Evolutionary conservation across 1,284 basidiomycete genomes (phyloP), one percentile per base, ranked within the genome.

Genomic region (Filobasidium uniguttulatum): DNA sequence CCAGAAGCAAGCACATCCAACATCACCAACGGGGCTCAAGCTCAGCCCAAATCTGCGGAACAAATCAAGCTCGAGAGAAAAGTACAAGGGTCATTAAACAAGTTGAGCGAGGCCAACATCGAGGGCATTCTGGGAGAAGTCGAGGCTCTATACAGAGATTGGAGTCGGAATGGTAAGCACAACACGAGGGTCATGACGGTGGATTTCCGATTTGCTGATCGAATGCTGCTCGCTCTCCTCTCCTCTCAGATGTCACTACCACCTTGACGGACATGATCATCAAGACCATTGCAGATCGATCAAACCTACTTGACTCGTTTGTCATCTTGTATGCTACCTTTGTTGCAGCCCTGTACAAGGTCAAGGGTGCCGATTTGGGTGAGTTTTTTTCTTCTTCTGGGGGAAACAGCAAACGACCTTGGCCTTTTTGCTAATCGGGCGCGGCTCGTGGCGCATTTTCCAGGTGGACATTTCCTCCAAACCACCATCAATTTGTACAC

Each of bases 71-170:
- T 96, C 20, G 79, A 74, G 6, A 77, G 83, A 47, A 85, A 85
- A 59, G 70, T 88, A 12, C 90, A 94, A 67, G 90, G 91, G 64
- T 70, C 88, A 8, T 74, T 96, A 44, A 96, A 96, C 67, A 77
- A 85, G 81, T 74, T 90, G 79, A 86, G 82, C 59, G 91, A 96
- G 65, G 84, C 83, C 65, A 97, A 97, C 60, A 81, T 97, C 52
- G 76, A 79, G 8, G 75, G 78, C 0, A 87, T 97, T 38, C 62
- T 96, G 6, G 77, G 79, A 41, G 78, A 80, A 41, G 73, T 93
- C 25, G 85, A 93, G 60, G 77, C 77, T 3, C 65, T 89, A 7
- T 96, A 93, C 63, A 74, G 82, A 49, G 77, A 80, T 35, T 70
- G 90, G 65, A 74, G 83, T 34, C 77, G 93, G 50, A 82, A 91